Conservation (phyloP, 2,329 filamentous ascomycete species). For the Colletotrichum graminicola region DNA sequence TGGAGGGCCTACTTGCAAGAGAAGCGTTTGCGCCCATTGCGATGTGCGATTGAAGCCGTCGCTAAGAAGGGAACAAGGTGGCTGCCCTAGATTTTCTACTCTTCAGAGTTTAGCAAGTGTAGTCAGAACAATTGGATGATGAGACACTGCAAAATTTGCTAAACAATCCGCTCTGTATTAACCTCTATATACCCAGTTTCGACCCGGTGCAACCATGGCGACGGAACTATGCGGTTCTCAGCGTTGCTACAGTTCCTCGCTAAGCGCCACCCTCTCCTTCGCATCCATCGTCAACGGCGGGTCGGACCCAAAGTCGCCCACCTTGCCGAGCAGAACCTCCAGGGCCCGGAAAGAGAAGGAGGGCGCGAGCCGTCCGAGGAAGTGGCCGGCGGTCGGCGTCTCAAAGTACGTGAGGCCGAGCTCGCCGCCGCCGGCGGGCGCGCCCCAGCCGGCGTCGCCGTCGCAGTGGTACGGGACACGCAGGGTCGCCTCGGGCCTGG, state of each 20-base stretch:
- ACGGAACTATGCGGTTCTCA: no score
- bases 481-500: slow-evolving; percentile 69
- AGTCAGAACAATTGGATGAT: background rate
- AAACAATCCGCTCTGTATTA: background rate
- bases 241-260: background rate
- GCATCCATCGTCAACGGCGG: background rate
- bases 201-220: background rate
- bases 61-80: background rate
- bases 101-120: background rate
- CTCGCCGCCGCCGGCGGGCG: slow-evolving; percentile 69
- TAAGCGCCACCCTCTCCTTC: background rate
- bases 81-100: background rate
- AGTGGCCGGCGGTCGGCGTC: slow-evolving; percentile 75
- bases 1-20: background rate
- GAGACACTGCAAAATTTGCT: background rate
- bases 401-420: slow-evolving; percentile 80
- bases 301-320: slow-evolving; percentile 54
- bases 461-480: slow-evolving; percentile 70
- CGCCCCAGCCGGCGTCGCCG: slow-evolving; percentile 52
- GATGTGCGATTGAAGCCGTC: background rate
- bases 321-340: slow-evolving; percentile 80
- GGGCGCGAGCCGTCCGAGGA: slow-evolving; percentile 76
- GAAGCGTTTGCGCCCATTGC: background rate
- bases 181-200: background rate
- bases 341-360: slow-evolving; percentile 77